Percentiles rank a stretch among this genome's conserved stretches.
Conservation (phyloP, 1,284 basidiomycete species). For the Irpex lacteus region DNA sequence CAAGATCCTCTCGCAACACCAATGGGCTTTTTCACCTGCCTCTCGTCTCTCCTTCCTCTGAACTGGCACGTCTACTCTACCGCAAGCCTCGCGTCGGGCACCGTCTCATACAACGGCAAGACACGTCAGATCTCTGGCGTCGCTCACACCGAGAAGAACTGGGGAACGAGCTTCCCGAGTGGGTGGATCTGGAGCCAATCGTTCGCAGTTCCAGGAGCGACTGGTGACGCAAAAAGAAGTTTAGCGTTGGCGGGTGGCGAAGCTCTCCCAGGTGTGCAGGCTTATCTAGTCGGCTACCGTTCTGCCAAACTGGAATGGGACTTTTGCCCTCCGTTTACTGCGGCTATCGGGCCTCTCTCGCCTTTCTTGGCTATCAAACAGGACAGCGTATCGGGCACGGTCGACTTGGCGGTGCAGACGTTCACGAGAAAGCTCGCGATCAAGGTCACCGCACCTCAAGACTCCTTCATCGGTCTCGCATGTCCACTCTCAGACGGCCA, state of each 20-base stretch:
- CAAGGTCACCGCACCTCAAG: slow-evolving; percentile 17
- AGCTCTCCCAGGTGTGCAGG: slow-evolving; percentile 23
- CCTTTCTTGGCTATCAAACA: slow-evolving; percentile 20
- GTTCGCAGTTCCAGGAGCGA: slow-evolving; percentile 10
- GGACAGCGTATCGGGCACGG: slow-evolving; percentile 16
- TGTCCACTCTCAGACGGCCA: slow-evolving; percentile 23
- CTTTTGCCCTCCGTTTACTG: slow-evolving; percentile 23
- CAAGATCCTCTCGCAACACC: slow-evolving; percentile 17
- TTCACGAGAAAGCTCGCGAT: slow-evolving; percentile 18
- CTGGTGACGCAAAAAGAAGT: slow-evolving; percentile 5
- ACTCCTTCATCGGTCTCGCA: slow-evolving; percentile 22
- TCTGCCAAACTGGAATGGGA: slow-evolving; percentile 20
- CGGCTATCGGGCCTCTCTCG: slow-evolving; percentile 15
- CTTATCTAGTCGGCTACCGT: slow-evolving; percentile 27
- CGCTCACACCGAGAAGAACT: slow-evolving; percentile 29
- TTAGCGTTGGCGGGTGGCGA: slow-evolving; percentile 23
- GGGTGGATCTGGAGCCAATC: slow-evolving; percentile 29
- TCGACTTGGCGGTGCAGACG: slow-evolving; percentile 17
- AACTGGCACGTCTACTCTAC: slow-evolving; percentile 26
- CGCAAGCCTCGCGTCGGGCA: slow-evolving; percentile 17
- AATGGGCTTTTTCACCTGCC: slow-evolving; percentile 21
- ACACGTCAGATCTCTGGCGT: slow-evolving; percentile 14
- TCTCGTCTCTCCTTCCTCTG: slow-evolving; percentile 22
- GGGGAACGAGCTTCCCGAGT: slow-evolving; percentile 23
- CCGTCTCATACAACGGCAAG: slow-evolving; percentile 14